Evolutionary conservation across 352 stramenopile species (phyloP), one percentile per base, ranked within the genome.

Genomic region (Phytophthora ohioensis): DNA sequence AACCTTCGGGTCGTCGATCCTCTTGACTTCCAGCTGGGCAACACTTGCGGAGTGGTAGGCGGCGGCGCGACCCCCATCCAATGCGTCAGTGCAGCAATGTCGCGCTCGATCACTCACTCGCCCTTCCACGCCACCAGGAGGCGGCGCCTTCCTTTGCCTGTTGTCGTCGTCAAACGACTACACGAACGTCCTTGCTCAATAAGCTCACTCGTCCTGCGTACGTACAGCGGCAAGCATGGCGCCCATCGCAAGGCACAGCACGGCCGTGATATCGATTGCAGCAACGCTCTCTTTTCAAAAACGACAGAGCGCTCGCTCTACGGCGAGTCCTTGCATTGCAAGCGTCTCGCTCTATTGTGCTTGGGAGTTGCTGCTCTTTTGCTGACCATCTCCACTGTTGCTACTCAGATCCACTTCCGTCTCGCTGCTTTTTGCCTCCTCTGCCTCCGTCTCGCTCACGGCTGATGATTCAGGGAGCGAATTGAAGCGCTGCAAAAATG

Each of bases 401-500:
- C 39, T 60, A 34, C 21, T 51, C n/a, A 35, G 52, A 27, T 58
- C 36, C 35, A 13, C 52, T 45, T 52, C 54, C 7, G 30, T 27
- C 30, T 57, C 53, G 39, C 58, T 38, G 36, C 27, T 57, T 31
- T 34, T 69, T 54, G 39, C 59, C 46, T 64, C 53, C 53, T 75
- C 61, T 49, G 11, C 48, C 10, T 73, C 69, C 60, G 38, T 67
- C 49, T 67, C 71, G 56, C 56, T 67, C 48, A 48, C 57, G 47
- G 31, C 55, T 41, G 46, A 53, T 38, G 39, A 75, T 45, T 69
- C 72, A 10, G 59, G 13, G 8, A 52, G 30, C 11, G 52, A 62
- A 17, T 69, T 61, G 17, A 66, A 79, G 11, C 67, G 71, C 36
- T 71, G 71, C 32, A 99, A 78, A 67, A 99, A 98, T 39, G 97